Conservation (phyloP, 2,329 filamentous ascomycete species). For the Colletotrichum chrysophilum region DNA sequence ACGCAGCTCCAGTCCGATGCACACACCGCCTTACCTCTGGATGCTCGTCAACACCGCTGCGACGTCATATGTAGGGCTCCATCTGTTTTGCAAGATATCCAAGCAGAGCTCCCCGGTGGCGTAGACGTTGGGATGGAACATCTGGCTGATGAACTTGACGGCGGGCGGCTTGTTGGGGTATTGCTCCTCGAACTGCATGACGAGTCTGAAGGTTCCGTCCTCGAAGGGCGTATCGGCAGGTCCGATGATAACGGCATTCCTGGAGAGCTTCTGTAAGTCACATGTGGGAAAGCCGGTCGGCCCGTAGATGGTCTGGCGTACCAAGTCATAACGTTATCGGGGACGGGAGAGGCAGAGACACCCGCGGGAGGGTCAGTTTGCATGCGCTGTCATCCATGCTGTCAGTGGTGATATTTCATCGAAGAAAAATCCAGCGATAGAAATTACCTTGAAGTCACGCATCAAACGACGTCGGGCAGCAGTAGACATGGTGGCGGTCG, state of each 20-base stretch:
- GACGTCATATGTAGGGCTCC: slow-evolving; percentile 98
- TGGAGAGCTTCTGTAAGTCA: slow-evolving; percentile 40
- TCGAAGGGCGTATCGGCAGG: slow-evolving; percentile 97
- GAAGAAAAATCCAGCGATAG: neutral
- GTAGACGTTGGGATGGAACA: slow-evolving; percentile 99
- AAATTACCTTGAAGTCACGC: slow-evolving; percentile 94
- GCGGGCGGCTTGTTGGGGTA: slow-evolving; percentile 98
- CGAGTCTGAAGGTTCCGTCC: slow-evolving; percentile 94
- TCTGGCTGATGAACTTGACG: slow-evolving; percentile 98
- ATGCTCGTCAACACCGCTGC: slow-evolving; percentile 97
- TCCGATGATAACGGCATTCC: slow-evolving; percentile 98
- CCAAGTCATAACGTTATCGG: slow-evolving; percentile 98
- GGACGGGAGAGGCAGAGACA: slow-evolving; percentile 93
- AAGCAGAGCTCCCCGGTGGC: slow-evolving; percentile 95
- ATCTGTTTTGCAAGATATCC: slow-evolving; percentile 96
- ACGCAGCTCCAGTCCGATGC: neutral
- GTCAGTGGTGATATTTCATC: neutral
- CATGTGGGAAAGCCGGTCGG: neutral
- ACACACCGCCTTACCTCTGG: slow-evolving; percentile 71
- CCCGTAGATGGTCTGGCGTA: slow-evolving; percentile 44
- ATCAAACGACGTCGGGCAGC: slow-evolving; percentile 94
- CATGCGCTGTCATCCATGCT: slow-evolving; percentile 75
- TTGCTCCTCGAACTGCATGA: slow-evolving; percentile 99
- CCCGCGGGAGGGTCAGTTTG: slow-evolving; percentile 97
- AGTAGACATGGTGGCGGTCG: slow-evolving; percentile 69